Percentiles rank a stretch among this genome's conserved stretches.
These are phyloP conservation scores for Picea engelmannii DNA, from an alignment of 83 land plant species.

Conservation along the genomic window DNA sequence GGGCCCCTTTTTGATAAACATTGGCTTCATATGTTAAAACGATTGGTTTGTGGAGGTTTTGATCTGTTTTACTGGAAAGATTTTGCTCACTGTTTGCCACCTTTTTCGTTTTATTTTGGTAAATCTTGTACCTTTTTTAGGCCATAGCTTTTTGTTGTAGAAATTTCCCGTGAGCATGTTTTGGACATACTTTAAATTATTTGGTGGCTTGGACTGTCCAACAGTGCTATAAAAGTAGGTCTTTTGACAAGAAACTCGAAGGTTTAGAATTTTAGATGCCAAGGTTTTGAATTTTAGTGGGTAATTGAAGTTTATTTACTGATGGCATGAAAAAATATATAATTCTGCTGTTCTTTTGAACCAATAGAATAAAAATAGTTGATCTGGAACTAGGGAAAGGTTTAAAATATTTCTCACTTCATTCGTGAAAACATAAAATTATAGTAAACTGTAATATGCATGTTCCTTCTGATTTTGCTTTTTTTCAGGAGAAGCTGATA, in stretches of 20 bases:
- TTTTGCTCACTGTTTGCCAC: neutral
- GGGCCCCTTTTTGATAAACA: neutral
- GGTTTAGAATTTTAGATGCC: neutral
- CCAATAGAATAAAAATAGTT: neutral
- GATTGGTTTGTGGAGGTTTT: neutral
- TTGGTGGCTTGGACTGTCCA: no score
- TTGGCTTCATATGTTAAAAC: no score
- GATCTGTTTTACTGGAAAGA: neutral
- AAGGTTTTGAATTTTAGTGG: no score
- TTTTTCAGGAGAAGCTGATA: slow-evolving; percentile 63
- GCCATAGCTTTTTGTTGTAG: no score
- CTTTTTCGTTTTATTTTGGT: neutral
- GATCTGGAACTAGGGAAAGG: neutral
- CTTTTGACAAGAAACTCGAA: neutral
- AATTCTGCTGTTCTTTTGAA: neutral
- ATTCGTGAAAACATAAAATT: neutral
- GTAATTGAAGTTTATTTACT: no score
- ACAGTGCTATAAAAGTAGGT: neutral
- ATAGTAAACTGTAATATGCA: neutral
- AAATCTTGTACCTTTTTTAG: neutral
- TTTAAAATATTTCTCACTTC: neutral
- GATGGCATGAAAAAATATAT: neutral
- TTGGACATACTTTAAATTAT: no score
- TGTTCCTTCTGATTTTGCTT: neutral
- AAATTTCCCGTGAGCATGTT: no score